phyloP scores from a whole-genome alignment of 1,284 basidiomycete species.

The Trichosporon sp. region DNA sequence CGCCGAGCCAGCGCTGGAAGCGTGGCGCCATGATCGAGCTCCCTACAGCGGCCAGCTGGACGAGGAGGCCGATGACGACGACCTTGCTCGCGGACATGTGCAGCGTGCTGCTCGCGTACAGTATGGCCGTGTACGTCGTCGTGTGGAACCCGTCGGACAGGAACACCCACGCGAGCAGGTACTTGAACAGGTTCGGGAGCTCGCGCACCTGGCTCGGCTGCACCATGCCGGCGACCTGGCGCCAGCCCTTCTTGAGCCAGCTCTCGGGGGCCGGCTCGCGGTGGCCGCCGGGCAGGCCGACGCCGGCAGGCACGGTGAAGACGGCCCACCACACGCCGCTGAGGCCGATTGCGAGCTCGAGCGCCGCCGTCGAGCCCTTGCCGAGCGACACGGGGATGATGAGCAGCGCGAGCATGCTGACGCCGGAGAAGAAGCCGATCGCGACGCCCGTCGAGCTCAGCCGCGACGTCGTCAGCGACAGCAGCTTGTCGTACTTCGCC shows the following conservation, averaged over 20 bases:
- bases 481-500: slow-evolving; percentile 53
- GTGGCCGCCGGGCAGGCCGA: slow-evolving; percentile 59
- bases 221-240: slow-evolving; percentile 57
- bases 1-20: slow-evolving; percentile 51
- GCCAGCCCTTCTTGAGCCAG: slow-evolving; percentile 35
- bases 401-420: slow-evolving; percentile 67
- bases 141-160: slow-evolving; percentile 63
- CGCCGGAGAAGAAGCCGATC: slow-evolving; percentile 66
- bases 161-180: slow-evolving; percentile 84
- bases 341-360: slow-evolving; percentile 71
- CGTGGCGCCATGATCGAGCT: slow-evolving; percentile 42
- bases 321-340: slow-evolving; percentile 80
- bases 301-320: slow-evolving; percentile 67
- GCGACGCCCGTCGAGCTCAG: slow-evolving; percentile 79
- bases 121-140: slow-evolving; percentile 43
- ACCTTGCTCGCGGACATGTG: slow-evolving; percentile 51
- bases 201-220: slow-evolving; percentile 63
- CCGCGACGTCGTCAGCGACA: slow-evolving; percentile 67
- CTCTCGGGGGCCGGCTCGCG: slow-evolving; percentile 18
- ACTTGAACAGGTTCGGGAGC: slow-evolving; percentile 76
- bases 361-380: slow-evolving; percentile 64
- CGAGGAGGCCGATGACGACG: slow-evolving; percentile 49
- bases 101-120: slow-evolving; percentile 47
- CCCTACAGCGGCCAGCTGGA: slow-evolving; percentile 46
- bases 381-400: slow-evolving; percentile 66